A percentile compares a stretch with the other conserved stretches of the same genome.
Evolutionary conservation across 495 filamentous ascomycete genomes (phyloP).

Genomic region (Filosporella fistucella): DNA sequence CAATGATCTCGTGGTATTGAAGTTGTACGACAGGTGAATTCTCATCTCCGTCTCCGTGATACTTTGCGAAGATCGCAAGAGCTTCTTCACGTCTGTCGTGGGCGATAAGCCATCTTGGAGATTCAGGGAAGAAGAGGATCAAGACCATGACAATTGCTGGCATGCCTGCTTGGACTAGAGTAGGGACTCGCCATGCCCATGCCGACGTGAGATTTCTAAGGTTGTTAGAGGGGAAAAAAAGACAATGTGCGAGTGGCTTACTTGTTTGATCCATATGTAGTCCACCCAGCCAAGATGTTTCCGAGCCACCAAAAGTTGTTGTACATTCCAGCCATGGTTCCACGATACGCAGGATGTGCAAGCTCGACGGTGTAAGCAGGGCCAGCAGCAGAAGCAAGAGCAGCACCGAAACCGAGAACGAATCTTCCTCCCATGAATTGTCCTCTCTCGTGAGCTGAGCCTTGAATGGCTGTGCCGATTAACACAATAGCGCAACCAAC

Average conservation of each 20-base stretch:
- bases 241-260: background rate
- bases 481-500: conserved; percentile 48
- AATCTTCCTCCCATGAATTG: conserved; percentile 54
- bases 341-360: conserved; percentile 48
- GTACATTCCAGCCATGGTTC: conserved; percentile 50
- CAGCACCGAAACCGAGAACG: conserved; percentile 51
- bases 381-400: conserved; percentile 42
- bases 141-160: conserved; percentile 28
- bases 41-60: conserved; percentile 54
- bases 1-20: conserved; percentile 53
- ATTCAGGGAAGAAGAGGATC: conserved; percentile 48
- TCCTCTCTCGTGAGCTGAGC: conserved; percentile 33
- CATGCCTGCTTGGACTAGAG: conserved; percentile 46
- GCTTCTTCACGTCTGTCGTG: conserved; percentile 61
- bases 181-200: conserved; percentile 56
- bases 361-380: conserved; percentile 52
- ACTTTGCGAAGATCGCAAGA: conserved; percentile 43
- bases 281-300: conserved; percentile 31
- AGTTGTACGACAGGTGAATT: conserved; percentile 56
- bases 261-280: conserved; percentile 30
- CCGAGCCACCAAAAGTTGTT: conserved; percentile 33
- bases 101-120: conserved; percentile 60
- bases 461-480: conserved; percentile 48
- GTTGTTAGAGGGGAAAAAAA: conserved; percentile 3
- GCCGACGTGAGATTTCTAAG: conserved; percentile 20